phyloP scores from a whole-genome alignment of 805 yeast species.

The Candida manassasensis region DNA sequence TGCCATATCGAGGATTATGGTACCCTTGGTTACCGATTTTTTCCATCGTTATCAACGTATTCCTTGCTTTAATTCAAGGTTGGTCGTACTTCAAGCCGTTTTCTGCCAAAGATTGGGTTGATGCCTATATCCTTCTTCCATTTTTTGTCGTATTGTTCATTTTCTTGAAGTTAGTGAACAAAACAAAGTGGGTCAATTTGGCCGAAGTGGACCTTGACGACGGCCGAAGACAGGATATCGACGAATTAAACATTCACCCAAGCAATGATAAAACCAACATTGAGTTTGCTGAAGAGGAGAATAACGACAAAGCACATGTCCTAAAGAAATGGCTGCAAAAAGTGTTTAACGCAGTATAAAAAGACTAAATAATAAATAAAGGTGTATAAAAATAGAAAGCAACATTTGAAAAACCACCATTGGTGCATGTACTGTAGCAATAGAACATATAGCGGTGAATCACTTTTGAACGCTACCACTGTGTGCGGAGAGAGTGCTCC shows the following conservation, averaged over 20 bases:
- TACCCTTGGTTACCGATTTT: constrained; percentile 49
- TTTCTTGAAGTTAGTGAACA: constrained; percentile 35
- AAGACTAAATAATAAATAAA: no score
- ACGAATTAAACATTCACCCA: constrained; percentile 13
- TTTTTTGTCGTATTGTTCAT: constrained; percentile 41
- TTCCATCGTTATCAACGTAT: constrained; percentile 46
- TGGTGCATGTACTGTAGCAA: no score
- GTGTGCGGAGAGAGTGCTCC: no score
- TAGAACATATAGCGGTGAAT: no score
- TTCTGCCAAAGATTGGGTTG: constrained; percentile 41
- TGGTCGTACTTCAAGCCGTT: constrained; percentile 63
- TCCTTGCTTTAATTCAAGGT: constrained; percentile 59
- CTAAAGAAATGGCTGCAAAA: constrained; percentile 1
- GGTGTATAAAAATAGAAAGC: no score
- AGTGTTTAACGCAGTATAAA: not conserved
- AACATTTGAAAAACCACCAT: no score
- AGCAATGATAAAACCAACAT: not conserved
- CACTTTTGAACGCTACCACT: no score
- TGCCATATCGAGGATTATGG: constrained; percentile 35
- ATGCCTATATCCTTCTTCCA: constrained; percentile 61
- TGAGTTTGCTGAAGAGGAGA: not conserved
- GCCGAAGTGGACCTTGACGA: constrained; percentile 46
- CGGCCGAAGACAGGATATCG: constrained; percentile 43
- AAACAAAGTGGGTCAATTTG: constrained; percentile 38
- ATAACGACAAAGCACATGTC: not conserved